Evolutionary conservation across 164 flowering plant species (phyloP), one percentile per base, ranked within the genome.

Genomic region (Kalanchoe fedtschenkoi): DNA sequence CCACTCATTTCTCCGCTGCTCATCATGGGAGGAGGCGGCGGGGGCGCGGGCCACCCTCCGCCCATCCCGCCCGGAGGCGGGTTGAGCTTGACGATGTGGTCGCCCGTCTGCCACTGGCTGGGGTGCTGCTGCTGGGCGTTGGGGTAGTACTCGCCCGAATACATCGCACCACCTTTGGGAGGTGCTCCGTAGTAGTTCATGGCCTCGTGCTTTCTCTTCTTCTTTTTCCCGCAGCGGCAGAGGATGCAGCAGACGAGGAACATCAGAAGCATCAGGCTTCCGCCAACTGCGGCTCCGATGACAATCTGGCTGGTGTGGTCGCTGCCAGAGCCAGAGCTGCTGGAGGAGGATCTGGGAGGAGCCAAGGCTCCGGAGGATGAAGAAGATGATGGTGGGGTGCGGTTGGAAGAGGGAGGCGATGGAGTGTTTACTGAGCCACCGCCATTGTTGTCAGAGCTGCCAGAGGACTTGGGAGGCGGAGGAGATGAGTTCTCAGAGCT

Each of bases 21-120:
- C 59, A 54, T 64, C 66, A 64, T 64, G 6, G 66, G 66, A 6
- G 66, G 66, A 4, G 66, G 66, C 6, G 66, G 66, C 13, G 46
- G 46, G 3, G 57, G 66, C 3, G 60, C 60, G 22, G 66, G 60
- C 66, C 66, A 64, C 0, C 66, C 66, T 22, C 43, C 60, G 24
- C 65, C 57, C 57, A 37, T 64, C 1, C 29, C 26, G 41, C 56
- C 41, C 30, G 59, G 60, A 2, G 46, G 66, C 21, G 21, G 60
- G 32, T 56, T 57, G 6, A 64, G 46, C 42, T 38, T 53, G 17
- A 64, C 66, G 15, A 64, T 34, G 42, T 64, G 66, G 51, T 64
- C 60, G 14, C 56, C 26, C 13, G 32, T 39, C 22, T 34, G 59
- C 38, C 61, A 58, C 15, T 47, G 51, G 65, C 22, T 19, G 53